Conservation (phyloP, 2,329 filamentous ascomycete species). For the Fusarium bactridioides region DNA sequence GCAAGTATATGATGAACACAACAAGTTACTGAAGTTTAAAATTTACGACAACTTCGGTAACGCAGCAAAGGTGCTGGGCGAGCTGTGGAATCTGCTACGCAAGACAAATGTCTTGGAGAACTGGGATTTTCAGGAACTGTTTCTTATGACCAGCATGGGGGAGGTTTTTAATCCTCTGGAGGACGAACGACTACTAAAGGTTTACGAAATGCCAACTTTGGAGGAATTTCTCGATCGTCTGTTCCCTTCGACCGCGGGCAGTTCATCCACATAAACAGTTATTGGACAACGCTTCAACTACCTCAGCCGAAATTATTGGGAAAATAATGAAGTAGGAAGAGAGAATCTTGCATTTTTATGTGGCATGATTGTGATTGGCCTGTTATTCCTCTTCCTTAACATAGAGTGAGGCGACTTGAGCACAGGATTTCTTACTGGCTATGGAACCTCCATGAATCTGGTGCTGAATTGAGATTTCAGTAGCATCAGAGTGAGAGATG, state of each 20-base stretch:
- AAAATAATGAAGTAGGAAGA: fast-evolving
- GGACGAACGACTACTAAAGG: background rate
- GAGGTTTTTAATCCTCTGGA: background rate
- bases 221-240: background rate
- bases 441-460: fast-evolving
- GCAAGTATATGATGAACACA: fast-evolving
- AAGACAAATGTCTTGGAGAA: background rate
- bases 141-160: background rate
- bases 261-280: background rate
- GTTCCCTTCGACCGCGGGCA: fast-evolving
- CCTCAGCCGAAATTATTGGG: fast-evolving
- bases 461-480: too few relatives aligned
- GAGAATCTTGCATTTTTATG: fast-evolving
- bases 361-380: fast-evolving
- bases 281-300: fast-evolving
- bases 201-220: fast-evolving
- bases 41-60: background rate
- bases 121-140: background rate
- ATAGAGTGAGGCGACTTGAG: fast-evolving
- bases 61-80: background rate
- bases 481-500: fast-evolving
- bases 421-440: fast-evolving
- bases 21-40: background rate
- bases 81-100: background rate
- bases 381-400: fast-evolving